Percentiles rank a stretch among this genome's conserved stretches.
These are phyloP conservation scores for Mercurialis annua DNA, from an alignment of 345 rosid genomes.

Conservation along the genomic window DNA sequence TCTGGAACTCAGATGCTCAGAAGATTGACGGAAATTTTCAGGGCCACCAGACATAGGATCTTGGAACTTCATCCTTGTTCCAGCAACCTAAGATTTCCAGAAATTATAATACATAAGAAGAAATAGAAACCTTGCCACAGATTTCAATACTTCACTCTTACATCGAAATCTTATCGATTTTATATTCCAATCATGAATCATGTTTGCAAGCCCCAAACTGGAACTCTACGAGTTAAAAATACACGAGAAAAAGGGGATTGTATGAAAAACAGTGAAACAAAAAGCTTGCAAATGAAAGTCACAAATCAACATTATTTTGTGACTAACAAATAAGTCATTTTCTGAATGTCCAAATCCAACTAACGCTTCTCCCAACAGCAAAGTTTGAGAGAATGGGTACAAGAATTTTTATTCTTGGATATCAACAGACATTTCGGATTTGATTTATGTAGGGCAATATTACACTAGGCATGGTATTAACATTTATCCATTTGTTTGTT, in stretches of 20 bases:
- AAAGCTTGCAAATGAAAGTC: neutral
- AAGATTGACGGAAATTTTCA: slow-evolving; percentile 21
- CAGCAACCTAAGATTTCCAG: slow-evolving; percentile 23
- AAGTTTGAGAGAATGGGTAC: too few species aligned
- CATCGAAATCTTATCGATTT: slow-evolving; percentile 1
- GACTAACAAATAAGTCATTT: neutral
- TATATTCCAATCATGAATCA: neutral
- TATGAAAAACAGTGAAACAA: neutral
- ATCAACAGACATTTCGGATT: neutral
- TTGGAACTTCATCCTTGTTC: slow-evolving; percentile 35
- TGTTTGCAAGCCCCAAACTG: neutral
- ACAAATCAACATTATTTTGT: neutral
- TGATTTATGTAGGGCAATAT: neutral
- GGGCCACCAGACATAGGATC: slow-evolving; percentile 30
- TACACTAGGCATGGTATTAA: too few species aligned
- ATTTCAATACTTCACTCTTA: neutral
- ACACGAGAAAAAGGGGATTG: neutral
- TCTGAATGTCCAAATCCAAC: neutral
- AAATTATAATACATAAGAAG: neutral
- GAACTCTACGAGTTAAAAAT: neutral
- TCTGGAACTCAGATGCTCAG: slow-evolving; percentile 27
- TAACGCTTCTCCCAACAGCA: neutral
- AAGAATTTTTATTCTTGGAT: neutral
- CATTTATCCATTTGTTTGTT: too few species aligned
- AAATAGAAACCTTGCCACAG: neutral